phyloP scores from a whole-genome alignment of 768 basidiomycete species.

The Xerocomellus intermedius region DNA sequence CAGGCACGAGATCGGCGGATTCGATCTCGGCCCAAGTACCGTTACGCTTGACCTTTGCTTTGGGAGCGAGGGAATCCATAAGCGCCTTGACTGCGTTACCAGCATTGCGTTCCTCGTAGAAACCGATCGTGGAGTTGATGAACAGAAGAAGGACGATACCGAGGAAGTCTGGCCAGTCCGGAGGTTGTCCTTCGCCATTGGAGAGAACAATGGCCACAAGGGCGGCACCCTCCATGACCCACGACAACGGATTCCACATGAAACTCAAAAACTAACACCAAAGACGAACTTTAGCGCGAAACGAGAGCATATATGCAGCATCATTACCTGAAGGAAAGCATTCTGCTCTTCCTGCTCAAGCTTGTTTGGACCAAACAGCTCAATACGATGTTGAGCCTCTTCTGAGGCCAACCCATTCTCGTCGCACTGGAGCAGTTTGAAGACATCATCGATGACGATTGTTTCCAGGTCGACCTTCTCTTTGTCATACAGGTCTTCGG shows the following conservation, averaged over 20 bases:
- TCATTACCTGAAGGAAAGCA: constrained; percentile 74
- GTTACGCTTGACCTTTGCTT: constrained; percentile 89
- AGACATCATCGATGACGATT: constrained; percentile 94
- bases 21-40: constrained; percentile 90
- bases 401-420: constrained; percentile 72
- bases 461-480: constrained; percentile 99
- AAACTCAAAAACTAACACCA: constrained; percentile 76
- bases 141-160: constrained; percentile 91
- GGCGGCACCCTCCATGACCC: constrained; percentile 99
- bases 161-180: constrained; percentile 97
- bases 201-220: constrained; percentile 94
- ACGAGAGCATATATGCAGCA: background rate
- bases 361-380: constrained; percentile 95
- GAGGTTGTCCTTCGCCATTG: constrained; percentile 82
- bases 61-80: constrained; percentile 98
- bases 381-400: constrained; percentile 82
- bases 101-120: constrained; percentile 96
- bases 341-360: constrained; percentile 90
- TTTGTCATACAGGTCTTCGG: constrained; percentile 94
- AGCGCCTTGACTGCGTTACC: constrained; percentile 99
- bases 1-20: constrained; percentile 85
- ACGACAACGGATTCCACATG: constrained; percentile 99
- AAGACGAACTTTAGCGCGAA: background rate
- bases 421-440: constrained; percentile 90
- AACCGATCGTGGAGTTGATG: constrained; percentile 96